Conservation (phyloP, 352 stramenopile genomes). For the Phytophthora capsici region DNA sequence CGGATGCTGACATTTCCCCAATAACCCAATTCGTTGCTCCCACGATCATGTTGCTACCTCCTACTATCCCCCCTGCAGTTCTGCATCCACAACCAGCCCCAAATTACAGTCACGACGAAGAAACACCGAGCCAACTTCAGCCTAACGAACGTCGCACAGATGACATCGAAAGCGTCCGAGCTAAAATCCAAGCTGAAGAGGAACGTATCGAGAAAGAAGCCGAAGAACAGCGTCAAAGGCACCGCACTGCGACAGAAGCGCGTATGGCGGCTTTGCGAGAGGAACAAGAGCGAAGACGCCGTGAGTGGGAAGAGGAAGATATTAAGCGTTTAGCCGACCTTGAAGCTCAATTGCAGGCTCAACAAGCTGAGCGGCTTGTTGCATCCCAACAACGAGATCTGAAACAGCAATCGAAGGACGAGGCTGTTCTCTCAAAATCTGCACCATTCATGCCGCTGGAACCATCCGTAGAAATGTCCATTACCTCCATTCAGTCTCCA, state of each 20-base stretch:
- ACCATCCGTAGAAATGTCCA: slow-evolving; percentile 18
- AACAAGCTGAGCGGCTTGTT: slow-evolving; percentile 46
- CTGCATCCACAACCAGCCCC: slow-evolving; percentile 2
- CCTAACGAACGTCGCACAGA: not conserved
- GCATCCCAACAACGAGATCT: slow-evolving; percentile 42
- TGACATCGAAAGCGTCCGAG: slow-evolving; percentile 50
- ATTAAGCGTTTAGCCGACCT: slow-evolving; percentile 48
- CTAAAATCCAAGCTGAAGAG: slow-evolving; percentile 52
- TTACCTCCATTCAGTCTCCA: not conserved
- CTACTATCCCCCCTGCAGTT: slow-evolving; percentile 18
- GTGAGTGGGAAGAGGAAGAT: slow-evolving; percentile 77
- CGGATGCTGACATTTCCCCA: not conserved
- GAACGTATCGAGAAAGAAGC: slow-evolving; percentile 48
- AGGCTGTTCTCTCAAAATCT: slow-evolving; percentile 12
- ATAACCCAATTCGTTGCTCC: slow-evolving; percentile 21
- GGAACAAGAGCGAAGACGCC: slow-evolving; percentile 72
- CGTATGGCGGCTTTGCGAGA: slow-evolving; percentile 60
- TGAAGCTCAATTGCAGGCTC: slow-evolving; percentile 52
- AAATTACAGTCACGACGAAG: slow-evolving; percentile 3
- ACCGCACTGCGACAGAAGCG: slow-evolving; percentile 58
- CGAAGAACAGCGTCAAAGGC: slow-evolving; percentile 48
- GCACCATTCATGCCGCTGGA: slow-evolving; percentile 7
- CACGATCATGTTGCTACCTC: slow-evolving; percentile 20
- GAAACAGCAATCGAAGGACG: slow-evolving; percentile 38
- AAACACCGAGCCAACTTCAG: not conserved